Conservation (phyloP, 192 early-diverging fungal species). For the Physocladia obscura region DNA sequence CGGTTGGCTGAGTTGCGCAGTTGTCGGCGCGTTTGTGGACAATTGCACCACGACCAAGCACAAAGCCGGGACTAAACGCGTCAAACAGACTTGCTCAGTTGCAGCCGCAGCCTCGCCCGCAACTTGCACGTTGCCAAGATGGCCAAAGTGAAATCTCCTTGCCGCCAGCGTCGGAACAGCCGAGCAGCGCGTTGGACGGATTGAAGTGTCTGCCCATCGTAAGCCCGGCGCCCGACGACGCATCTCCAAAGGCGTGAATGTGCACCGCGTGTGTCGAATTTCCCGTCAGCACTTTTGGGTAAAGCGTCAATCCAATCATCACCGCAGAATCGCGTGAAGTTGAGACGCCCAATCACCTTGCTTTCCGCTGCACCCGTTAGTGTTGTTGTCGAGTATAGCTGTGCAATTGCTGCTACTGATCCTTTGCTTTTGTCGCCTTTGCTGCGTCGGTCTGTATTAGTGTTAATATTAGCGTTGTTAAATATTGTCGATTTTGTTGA, state of each 20-base stretch:
- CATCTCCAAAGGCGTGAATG: constrained; percentile 35
- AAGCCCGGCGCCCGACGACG: constrained; percentile 4
- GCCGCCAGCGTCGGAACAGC: background rate
- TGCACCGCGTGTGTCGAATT: constrained; percentile 25
- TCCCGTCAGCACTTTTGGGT: background rate
- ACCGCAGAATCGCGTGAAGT: no score
- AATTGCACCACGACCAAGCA: constrained; percentile 30
- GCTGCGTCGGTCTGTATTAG: no score
- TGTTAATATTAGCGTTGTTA: no score
- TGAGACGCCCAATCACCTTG: no score
- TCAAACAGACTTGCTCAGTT: background rate
- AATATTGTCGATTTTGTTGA: no score
- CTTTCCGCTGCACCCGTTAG: no score
- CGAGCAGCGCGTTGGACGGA: constrained; percentile 28
- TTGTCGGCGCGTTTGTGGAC: constrained; percentile 33
- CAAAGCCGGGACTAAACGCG: background rate
- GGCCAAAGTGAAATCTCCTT: constrained; percentile 21
- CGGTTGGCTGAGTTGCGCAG: constrained; percentile 34
- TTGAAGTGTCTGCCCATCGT: constrained; percentile 32
- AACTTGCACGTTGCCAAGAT: constrained; percentile 34
- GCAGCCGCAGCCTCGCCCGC: constrained; percentile 21
- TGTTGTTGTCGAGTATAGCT: no score
- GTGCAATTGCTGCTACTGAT: no score
- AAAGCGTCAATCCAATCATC: no score
- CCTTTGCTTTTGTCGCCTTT: no score